Conservation (phyloP, 1,139 yeast species). For the Scheffersomyces lignicola region DNA sequence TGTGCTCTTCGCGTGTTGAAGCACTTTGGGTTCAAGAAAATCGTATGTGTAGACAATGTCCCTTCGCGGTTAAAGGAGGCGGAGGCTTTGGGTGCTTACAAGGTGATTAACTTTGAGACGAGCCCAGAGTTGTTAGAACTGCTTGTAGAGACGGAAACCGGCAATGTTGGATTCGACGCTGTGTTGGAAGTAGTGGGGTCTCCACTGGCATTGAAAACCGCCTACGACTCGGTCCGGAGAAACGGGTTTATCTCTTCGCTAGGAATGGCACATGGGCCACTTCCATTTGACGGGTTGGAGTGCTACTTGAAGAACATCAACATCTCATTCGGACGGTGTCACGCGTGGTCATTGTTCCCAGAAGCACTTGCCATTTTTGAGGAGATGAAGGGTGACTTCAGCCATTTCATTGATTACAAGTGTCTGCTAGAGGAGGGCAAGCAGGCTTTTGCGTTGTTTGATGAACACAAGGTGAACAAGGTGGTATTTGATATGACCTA, state of each 20-base stretch:
- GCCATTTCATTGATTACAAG: conserved; percentile 47
- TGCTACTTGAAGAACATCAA: conserved; percentile 59
- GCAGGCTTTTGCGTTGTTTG: conserved; percentile 52
- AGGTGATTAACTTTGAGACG: conserved; percentile 42
- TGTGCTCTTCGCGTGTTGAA: conserved; percentile 52
- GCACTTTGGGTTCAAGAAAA: conserved; percentile 44
- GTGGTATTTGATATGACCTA: conserved; percentile 44
- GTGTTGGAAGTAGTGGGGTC: conserved; percentile 61
- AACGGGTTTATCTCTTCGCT: conserved; percentile 61
- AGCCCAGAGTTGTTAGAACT: conserved; percentile 26
- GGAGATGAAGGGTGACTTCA: conserved; percentile 42
- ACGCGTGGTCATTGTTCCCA: conserved; percentile 56
- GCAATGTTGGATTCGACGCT: conserved; percentile 51
- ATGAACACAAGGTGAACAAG: conserved; percentile 54
- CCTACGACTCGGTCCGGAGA: conserved; percentile 55
- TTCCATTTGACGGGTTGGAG: conserved; percentile 60
- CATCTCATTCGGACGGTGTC: conserved; percentile 65
- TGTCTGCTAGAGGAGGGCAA: conserved; percentile 46
- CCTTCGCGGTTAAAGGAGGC: conserved; percentile 50
- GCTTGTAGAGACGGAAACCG: conserved; percentile 29
- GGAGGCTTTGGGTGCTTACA: conserved; percentile 40
- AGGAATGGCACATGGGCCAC: conserved; percentile 61
- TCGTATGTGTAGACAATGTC: conserved; percentile 55
- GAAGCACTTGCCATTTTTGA: conserved; percentile 55
- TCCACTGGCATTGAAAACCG: conserved; percentile 48